These are phyloP conservation scores for Mycosphaerelloides madeirae DNA, from an alignment of 2,329 filamentous ascomycete genomes.

Conservation along the genomic window DNA sequence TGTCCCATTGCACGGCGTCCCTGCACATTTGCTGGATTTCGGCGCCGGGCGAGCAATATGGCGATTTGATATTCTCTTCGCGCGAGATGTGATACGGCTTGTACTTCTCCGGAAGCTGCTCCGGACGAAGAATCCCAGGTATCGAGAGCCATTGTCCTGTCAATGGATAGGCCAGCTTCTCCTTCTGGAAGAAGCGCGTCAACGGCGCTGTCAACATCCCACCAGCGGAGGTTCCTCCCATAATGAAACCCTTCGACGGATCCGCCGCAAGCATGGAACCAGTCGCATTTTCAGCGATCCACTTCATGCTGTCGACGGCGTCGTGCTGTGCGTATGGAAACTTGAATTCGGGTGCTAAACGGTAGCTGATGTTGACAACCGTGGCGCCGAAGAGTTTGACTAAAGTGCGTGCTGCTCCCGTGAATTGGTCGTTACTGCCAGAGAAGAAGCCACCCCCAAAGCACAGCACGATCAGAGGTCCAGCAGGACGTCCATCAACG, in stretches of 20 bases:
- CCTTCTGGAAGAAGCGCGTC: conserved; percentile 39
- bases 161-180: conserved; percentile 39
- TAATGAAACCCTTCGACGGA: conserved; percentile 43
- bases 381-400: conserved; percentile 18
- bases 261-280: conserved; percentile 23
- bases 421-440: conserved; percentile 25
- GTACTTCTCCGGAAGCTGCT: conserved; percentile 37
- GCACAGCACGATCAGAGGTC: conserved; percentile 25
- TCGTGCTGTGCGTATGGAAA: conserved; percentile 45
- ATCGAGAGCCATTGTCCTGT: conserved; percentile 40
- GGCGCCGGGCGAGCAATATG: conserved; percentile 26
- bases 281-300: conserved; percentile 31
- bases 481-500: conserved; percentile 1
- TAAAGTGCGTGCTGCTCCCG: conserved; percentile 23
- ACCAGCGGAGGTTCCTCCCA: conserved; percentile 47
- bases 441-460: conserved; percentile 29
- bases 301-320: conserved; percentile 42
- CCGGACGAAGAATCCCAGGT: conserved; percentile 37
- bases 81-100: conserved; percentile 34
- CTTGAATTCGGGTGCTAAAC: conserved; percentile 43
- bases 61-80: conserved; percentile 38
- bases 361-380: conserved; percentile 29
- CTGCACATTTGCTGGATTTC: not conserved
- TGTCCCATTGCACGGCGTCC: not conserved
- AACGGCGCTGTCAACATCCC: conserved; percentile 40